These are phyloP conservation scores for Coniferiporia sulphurascens DNA, from an alignment of 1,284 basidiomycete genomes.

Conservation along the genomic window DNA sequence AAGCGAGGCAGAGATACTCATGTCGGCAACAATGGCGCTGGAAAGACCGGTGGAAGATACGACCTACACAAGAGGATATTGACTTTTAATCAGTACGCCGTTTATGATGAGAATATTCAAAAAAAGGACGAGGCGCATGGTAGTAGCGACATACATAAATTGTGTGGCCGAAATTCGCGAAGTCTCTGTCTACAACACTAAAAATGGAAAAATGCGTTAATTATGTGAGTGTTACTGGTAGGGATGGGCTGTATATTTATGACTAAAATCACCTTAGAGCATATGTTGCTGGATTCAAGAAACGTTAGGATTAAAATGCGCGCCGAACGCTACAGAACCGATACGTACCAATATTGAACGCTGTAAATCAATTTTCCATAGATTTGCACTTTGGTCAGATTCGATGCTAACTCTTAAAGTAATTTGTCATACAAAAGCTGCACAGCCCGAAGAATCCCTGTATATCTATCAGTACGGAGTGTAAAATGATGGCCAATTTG, in stretches of 20 bases:
- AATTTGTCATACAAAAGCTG: neutral
- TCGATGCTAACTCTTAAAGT: neutral
- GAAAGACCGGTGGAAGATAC: neutral
- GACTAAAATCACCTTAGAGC: neutral
- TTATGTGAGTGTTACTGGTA: neutral
- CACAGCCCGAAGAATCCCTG: neutral
- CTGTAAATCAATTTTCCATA: neutral
- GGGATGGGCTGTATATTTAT: neutral
- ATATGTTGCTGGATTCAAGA: neutral
- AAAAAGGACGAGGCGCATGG: too few relatives aligned
- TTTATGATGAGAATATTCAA: neutral
- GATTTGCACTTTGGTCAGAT: neutral
- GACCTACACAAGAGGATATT: neutral
- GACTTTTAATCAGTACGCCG: too few relatives aligned
- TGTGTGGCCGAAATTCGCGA: conserved; percentile 1
- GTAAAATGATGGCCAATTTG: neutral
- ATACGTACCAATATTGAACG: neutral
- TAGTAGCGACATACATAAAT: neutral
- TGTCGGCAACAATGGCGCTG: neutral
- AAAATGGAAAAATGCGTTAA: neutral
- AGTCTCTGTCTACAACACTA: neutral
- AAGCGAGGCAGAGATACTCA: neutral
- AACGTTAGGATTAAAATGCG: neutral
- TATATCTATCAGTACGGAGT: neutral
- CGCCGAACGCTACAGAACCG: neutral